Evolutionary conservation across 78 protist species (phyloP).

Genomic region (Dictyostelium purpureum): DNA sequence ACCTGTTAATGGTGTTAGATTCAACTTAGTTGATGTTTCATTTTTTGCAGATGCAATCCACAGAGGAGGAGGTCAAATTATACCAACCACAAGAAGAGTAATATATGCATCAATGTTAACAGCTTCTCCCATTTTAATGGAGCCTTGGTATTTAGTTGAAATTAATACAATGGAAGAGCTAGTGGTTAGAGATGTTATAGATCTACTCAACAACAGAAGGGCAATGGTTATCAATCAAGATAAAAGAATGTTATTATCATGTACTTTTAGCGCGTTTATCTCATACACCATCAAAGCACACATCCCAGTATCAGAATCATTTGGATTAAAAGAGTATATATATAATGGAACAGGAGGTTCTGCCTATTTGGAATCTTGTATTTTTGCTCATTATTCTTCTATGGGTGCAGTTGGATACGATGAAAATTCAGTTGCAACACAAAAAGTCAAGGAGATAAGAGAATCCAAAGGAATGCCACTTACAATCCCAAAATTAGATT

Average conservation of each 20-base stretch:
- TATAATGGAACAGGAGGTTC: too few relatives aligned
- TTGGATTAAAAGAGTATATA: conserved; percentile 96
- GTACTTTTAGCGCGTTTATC: too few relatives aligned
- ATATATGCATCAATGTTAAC: conserved; percentile 90
- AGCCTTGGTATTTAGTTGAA: conserved; percentile 96
- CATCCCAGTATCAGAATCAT: conserved; percentile 99
- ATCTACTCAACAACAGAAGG: conserved; percentile 89
- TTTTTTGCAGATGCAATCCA: conserved; percentile 98
- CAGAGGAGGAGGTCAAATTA: conserved; percentile 96
- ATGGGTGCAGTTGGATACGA: too few relatives aligned
- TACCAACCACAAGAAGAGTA: conserved; percentile 94
- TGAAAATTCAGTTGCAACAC: too few relatives aligned
- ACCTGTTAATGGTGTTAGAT: conserved; percentile 94
- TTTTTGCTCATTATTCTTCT: too few relatives aligned
- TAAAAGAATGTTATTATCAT: conserved; percentile 34
- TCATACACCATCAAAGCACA: conserved; percentile 90
- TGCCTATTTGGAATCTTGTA: too few relatives aligned
- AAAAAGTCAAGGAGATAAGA: too few relatives aligned
- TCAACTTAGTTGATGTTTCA: conserved; percentile 93
- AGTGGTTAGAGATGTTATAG: conserved; percentile 93
- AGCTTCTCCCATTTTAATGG: conserved; percentile 93
- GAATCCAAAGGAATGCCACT: too few relatives aligned
- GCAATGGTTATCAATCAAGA: conserved; percentile 94
- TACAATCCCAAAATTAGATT: too few relatives aligned
- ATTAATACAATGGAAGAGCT: conserved; percentile 82